Percentiles rank a stretch among this genome's conserved stretches.
These are phyloP conservation scores for Anisogramma anomala DNA, from an alignment of 2,329 filamentous ascomycete genomes.

Conservation along the genomic window DNA sequence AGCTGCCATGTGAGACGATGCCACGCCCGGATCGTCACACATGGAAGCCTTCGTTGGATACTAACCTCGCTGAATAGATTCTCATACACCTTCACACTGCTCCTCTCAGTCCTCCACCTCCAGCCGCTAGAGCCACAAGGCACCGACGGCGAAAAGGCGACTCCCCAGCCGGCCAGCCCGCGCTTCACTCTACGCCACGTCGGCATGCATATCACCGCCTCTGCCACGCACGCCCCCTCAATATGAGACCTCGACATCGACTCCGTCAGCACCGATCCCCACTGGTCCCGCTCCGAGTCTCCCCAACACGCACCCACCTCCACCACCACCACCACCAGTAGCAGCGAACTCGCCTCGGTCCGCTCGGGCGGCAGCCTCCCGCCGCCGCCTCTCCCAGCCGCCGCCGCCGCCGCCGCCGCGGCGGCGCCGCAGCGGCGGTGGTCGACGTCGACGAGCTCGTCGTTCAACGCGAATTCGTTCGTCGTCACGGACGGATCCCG, in stretches of 20 bases:
- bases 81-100: conserved; percentile 15
- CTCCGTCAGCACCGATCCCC: not conserved
- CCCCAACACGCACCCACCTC: not conserved
- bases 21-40: not conserved
- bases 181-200: not conserved
- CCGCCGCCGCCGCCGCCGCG: not conserved
- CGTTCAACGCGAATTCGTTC: conserved; percentile 9
- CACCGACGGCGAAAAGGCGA: conserved; percentile 2
- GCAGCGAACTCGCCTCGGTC: conserved; percentile 8
- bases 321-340: conserved; percentile 3
- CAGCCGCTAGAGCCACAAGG: conserved; percentile 1
- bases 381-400: conserved; percentile 1
- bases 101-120: conserved; percentile 11
- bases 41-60: not conserved
- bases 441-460: conserved; percentile 15
- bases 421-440: conserved; percentile 7
- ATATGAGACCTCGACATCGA: conserved; percentile 1
- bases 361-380: conserved; percentile 2
- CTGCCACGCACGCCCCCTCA: not conserved
- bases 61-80: conserved; percentile 5
- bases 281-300: conserved; percentile 4
- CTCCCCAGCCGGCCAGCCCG: not conserved
- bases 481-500: conserved; percentile 11
- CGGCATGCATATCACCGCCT: not conserved
- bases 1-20: conserved; percentile 15